phyloP scores from a whole-genome alignment of 768 basidiomycete genomes.

The Cubamyces sp. region DNA sequence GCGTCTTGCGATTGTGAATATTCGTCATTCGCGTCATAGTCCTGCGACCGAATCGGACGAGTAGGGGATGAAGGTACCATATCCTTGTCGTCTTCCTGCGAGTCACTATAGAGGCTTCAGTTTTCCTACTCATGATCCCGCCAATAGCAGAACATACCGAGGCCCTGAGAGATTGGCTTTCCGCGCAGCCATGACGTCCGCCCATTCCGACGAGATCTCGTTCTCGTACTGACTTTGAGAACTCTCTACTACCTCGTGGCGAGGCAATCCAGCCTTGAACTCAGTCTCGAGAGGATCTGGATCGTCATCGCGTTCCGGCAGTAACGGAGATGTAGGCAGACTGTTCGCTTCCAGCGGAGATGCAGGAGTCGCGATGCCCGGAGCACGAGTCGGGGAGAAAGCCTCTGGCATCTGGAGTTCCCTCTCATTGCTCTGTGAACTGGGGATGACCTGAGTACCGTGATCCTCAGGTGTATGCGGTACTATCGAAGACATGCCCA shows the following conservation, averaged over 20 bases:
- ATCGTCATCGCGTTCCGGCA: not conserved
- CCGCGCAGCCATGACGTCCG: not conserved
- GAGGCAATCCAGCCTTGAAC: not conserved
- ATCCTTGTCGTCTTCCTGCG: not conserved
- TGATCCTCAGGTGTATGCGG: not conserved
- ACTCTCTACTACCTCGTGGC: conserved; percentile 28
- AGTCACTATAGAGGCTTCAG: not conserved
- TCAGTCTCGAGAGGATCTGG: not conserved
- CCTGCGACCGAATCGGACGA: conserved; percentile 2
- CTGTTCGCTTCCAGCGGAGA: not conserved
- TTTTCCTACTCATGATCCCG: not conserved
- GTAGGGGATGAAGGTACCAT: conserved; percentile 5
- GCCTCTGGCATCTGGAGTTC: conserved; percentile 21
- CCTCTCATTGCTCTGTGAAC: conserved; percentile 27
- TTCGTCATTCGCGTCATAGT: conserved; percentile 20
- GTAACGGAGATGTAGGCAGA: not conserved
- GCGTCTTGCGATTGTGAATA: conserved; percentile 9
- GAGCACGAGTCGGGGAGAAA: not conserved
- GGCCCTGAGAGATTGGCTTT: not conserved
- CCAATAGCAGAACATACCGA: not conserved
- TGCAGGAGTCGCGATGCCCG: not conserved
- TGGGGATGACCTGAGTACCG: conserved; percentile 19
- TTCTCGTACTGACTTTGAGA: conserved; percentile 41
- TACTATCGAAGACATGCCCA: not conserved
- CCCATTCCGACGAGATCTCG: conserved; percentile 27